Evolutionary conservation across 2,329 filamentous ascomycete genomes (phyloP).

Genomic region (Neopestalotiopsis sp.): DNA sequence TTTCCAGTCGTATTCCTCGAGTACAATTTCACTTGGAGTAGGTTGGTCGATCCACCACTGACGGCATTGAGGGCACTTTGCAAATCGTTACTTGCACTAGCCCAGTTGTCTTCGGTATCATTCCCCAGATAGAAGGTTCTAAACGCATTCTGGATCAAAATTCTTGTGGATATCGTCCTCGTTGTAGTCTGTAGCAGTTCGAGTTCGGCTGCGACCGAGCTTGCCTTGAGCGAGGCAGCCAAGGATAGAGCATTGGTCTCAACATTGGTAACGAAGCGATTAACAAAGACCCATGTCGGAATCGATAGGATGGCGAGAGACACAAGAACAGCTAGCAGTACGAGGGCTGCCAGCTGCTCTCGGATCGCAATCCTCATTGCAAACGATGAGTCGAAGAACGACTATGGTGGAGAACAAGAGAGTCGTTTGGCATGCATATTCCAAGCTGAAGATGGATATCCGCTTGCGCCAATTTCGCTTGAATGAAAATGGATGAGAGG

Average conservation of each 20-base stretch:
- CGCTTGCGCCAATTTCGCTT: background rate
- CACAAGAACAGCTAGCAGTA: constrained; percentile 75
- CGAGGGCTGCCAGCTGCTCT: constrained; percentile 82
- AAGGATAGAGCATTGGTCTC: constrained; percentile 70
- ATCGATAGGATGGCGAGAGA: constrained; percentile 80
- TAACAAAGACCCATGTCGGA: constrained; percentile 70
- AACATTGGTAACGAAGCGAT: constrained; percentile 57
- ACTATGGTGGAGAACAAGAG: constrained; percentile 5
- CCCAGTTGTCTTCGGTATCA: constrained; percentile 64
- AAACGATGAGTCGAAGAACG: constrained; percentile 2
- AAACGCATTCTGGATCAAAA: constrained; percentile 62
- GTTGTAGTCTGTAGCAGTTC: constrained; percentile 79
- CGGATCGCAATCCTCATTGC: constrained; percentile 85
- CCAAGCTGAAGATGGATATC: background rate
- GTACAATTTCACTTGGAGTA: constrained; percentile 77
- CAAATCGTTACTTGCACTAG: constrained; percentile 65
- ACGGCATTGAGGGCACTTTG: constrained; percentile 70
- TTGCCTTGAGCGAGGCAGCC: constrained; percentile 85
- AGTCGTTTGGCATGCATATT: constrained; percentile 12
- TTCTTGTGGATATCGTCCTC: constrained; percentile 70
- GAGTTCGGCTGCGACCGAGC: constrained; percentile 79
- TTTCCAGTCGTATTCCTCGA: constrained; percentile 68
- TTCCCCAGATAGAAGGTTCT: constrained; percentile 60
- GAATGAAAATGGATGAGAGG: background rate
- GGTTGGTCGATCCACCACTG: constrained; percentile 51